Evolutionary conservation across 2,329 filamentous ascomycete genomes (phyloP).

Genomic region (Pezicula radicicola): DNA sequence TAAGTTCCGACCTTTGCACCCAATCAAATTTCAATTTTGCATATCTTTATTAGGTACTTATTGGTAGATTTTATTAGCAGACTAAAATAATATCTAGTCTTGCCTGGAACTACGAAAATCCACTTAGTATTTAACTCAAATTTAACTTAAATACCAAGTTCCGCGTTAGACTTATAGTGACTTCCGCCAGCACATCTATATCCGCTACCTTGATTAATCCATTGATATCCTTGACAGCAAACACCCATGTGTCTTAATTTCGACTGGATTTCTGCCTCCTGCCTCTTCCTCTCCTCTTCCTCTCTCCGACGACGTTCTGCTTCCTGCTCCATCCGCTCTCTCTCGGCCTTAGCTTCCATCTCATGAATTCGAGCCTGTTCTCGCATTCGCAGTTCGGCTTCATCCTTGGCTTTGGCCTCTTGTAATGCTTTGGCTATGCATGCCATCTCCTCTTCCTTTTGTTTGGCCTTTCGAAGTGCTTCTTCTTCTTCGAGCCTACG

Average conservation of each 20-base stretch:
- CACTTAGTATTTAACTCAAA: background rate
- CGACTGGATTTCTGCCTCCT: constrained; percentile 37
- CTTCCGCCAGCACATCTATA: constrained; percentile 61
- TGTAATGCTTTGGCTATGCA: constrained; percentile 33
- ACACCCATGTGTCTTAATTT: constrained; percentile 50
- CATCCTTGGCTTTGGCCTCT: constrained; percentile 18
- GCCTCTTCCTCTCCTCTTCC: constrained; percentile 35
- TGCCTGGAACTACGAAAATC: no score
- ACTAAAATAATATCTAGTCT: no score
- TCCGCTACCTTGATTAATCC: constrained; percentile 57
- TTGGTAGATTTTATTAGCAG: no score
- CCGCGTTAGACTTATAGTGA: constrained; percentile 49
- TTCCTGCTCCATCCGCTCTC: constrained; percentile 25
- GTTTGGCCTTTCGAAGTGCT: constrained; percentile 1
- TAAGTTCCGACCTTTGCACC: no score
- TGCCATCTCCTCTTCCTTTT: constrained; percentile 26
- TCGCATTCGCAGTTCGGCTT: constrained; percentile 9
- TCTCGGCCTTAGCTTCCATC: constrained; percentile 26
- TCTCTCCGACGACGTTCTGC: constrained; percentile 34
- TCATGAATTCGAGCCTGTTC: constrained; percentile 25
- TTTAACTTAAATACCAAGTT: constrained; percentile 17
- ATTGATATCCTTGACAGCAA: constrained; percentile 55
- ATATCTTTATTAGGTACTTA: no score
- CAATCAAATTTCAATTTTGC: no score
- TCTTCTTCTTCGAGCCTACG: constrained; percentile 17